These are phyloP conservation scores for Leishmania aethiopica DNA, from an alignment of 208 protist genomes.

Conservation along the genomic window DNA sequence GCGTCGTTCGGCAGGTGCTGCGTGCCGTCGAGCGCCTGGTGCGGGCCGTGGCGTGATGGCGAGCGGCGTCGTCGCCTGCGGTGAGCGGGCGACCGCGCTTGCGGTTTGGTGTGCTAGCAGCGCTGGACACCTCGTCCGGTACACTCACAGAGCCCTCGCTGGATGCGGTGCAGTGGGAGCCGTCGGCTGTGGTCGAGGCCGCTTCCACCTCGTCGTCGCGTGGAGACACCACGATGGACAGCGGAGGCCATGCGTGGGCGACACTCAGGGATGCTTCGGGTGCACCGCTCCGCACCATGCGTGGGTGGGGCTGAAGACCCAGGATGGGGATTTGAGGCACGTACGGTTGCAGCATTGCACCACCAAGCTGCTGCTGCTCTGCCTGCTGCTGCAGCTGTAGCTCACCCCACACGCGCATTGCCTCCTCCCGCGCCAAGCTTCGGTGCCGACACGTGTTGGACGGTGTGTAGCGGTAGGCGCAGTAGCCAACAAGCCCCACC, in stretches of 20 bases:
- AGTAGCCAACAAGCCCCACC: conserved; percentile 18
- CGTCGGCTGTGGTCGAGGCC: not conserved
- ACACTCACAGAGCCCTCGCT: not conserved
- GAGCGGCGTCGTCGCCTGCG: not conserved
- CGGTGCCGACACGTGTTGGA: conserved; percentile 27
- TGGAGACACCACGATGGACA: conserved; percentile 11
- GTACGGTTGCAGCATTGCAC: not conserved
- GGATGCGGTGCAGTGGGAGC: not conserved
- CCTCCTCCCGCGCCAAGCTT: conserved; percentile 43
- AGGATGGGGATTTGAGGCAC: not conserved
- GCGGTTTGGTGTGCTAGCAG: conserved; percentile 8
- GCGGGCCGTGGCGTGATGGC: not conserved
- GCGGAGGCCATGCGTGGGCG: not conserved
- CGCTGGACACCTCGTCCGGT: not conserved
- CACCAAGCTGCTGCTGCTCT: not conserved
- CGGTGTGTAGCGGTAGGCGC: conserved; percentile 31
- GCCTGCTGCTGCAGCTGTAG: conserved; percentile 3
- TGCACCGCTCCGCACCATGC: not conserved
- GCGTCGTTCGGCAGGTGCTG: not conserved
- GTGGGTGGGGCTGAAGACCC: not conserved
- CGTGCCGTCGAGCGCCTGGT: not conserved
- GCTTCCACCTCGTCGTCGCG: conserved; percentile 5
- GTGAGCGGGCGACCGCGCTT: conserved; percentile 13
- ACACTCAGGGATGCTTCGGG: too few species aligned
- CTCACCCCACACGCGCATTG: conserved; percentile 29